Conservation (phyloP, 495 filamentous ascomycete species). For the Hypoxylon fuscum region DNA sequence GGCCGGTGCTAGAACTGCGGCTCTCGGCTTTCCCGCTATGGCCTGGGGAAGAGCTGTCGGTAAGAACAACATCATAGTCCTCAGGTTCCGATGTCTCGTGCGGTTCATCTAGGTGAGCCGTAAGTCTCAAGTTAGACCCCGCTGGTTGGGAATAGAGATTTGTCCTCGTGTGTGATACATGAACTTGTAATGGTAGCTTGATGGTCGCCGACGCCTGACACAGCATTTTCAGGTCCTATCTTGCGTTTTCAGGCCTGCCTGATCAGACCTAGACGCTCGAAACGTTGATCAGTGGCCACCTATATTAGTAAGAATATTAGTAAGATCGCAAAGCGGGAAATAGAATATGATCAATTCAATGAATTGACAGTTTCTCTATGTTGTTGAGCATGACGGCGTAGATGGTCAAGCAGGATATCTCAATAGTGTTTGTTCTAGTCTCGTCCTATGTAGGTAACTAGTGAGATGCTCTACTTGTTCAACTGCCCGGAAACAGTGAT, state of each 20-base stretch:
- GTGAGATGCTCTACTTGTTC: not conserved
- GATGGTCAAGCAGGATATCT: conserved; percentile 10
- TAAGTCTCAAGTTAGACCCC: conserved; percentile 17
- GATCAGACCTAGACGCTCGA: not conserved
- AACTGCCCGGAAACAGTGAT: not conserved
- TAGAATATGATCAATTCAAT: conserved; percentile 7
- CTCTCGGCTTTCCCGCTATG: conserved; percentile 27
- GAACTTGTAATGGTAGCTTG: conserved; percentile 11
- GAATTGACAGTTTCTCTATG: conserved; percentile 9
- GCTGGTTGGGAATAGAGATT: conserved; percentile 12
- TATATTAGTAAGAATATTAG: not conserved
- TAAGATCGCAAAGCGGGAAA: not conserved
- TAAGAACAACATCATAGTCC: conserved; percentile 4
- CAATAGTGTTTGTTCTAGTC: conserved; percentile 9
- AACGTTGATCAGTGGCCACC: not conserved
- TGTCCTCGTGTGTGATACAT: conserved; percentile 27
- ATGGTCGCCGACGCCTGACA: conserved; percentile 7
- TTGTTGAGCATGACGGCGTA: conserved; percentile 12
- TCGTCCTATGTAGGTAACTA: not conserved
- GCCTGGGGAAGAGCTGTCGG: conserved; percentile 1
- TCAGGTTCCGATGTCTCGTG: conserved; percentile 4
- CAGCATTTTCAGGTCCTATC: conserved; percentile 13
- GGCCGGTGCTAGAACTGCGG: conserved; percentile 7
- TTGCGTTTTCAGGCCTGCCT: conserved; percentile 6
- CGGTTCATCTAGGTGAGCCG: conserved; percentile 12